Conservation (phyloP, 108 stramenopile species). For the Nitzschia inconspicua region DNA sequence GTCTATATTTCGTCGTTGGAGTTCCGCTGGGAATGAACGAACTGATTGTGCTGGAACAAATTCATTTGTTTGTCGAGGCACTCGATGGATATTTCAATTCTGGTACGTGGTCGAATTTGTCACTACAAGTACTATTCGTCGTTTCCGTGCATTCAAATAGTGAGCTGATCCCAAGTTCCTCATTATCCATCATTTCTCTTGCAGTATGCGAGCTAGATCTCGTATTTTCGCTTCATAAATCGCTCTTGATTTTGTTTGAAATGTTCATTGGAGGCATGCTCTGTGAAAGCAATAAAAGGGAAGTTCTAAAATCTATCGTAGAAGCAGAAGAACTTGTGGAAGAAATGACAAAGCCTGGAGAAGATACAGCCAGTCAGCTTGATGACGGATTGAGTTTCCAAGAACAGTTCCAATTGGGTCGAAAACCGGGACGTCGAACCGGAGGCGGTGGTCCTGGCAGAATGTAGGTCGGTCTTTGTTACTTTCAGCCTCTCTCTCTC, state of each 20-base stretch:
- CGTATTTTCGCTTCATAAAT: slow-evolving; percentile 97
- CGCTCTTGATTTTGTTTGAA: slow-evolving; percentile 89
- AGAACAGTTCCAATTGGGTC: slow-evolving; percentile 86
- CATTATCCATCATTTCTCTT: not conserved
- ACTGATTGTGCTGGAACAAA: slow-evolving; percentile 90
- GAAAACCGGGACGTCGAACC: slow-evolving; percentile 74
- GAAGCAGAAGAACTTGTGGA: slow-evolving; percentile 87
- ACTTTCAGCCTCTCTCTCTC: no score
- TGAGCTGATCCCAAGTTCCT: not conserved
- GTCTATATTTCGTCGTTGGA: slow-evolving; percentile 85
- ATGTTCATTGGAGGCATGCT: slow-evolving; percentile 94
- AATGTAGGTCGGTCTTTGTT: not conserved
- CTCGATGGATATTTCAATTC: slow-evolving; percentile 94
- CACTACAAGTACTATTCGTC: no score
- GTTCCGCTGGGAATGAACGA: slow-evolving; percentile 82
- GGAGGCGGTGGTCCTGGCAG: slow-evolving; percentile 12
- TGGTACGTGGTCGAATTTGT: slow-evolving; percentile 41
- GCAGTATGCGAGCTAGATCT: slow-evolving; percentile 95
- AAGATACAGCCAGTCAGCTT: slow-evolving; percentile 82
- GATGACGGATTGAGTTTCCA: slow-evolving; percentile 85
- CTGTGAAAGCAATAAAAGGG: slow-evolving; percentile 78
- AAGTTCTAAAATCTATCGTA: slow-evolving; percentile 80
- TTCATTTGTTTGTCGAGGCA: slow-evolving; percentile 98
- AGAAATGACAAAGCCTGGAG: slow-evolving; percentile 84
- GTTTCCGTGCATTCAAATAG: not conserved